Base-by-base conservation (phyloP, 768 basidiomycete genomes). In the Pulveroboletus ravenelii region DNA sequence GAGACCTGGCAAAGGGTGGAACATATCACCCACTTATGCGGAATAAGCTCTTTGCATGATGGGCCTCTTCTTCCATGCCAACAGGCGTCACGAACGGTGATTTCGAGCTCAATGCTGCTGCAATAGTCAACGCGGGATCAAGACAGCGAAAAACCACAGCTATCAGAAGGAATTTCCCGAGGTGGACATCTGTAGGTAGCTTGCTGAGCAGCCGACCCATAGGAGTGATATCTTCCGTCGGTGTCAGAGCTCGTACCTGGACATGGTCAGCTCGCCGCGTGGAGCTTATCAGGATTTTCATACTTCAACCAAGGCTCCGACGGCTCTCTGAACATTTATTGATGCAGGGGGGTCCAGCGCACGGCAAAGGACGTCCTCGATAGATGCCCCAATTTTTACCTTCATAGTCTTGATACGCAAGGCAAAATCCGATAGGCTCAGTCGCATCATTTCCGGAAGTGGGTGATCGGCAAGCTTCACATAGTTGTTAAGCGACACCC, bases 61-160 rank as follows among this genome's bases (percentile, higher is more conserved):
- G 86, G 0, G 94, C 94, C 60, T 93, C 88, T 51, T 81, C 74
- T 67, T 96, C 93, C 40, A 84, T 74, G 3, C 95, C 94, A 51
- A 95, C 80, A 0, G 95, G 94, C 3, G 87, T 79, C 18, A 97
- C 67, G 65, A 97, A 99, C 0, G 94, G 95, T 2, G 89, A 91
- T 66, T 97, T 98, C 1, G 90, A 86, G 62, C 89, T 94, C 37
- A 98, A 72, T 1, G 89, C 82, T 6, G 95, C 95, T 14, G 92
- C 93, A 52, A 99, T 93, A 6, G 95, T 96, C 43, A 99, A 75
- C n/a, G 93, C 95, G 2, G 94, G 91, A 68, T 98, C 95, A 54
- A 98, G 72, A 64, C 95, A 98, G 40, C 82, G 81, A 66, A 97
- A 89, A 35, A 93, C 65, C 2, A 86, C 84, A 6, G 93, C 87